Conservation (phyloP, 257 asterid species). For the Nicotiana tabacum region DNA sequence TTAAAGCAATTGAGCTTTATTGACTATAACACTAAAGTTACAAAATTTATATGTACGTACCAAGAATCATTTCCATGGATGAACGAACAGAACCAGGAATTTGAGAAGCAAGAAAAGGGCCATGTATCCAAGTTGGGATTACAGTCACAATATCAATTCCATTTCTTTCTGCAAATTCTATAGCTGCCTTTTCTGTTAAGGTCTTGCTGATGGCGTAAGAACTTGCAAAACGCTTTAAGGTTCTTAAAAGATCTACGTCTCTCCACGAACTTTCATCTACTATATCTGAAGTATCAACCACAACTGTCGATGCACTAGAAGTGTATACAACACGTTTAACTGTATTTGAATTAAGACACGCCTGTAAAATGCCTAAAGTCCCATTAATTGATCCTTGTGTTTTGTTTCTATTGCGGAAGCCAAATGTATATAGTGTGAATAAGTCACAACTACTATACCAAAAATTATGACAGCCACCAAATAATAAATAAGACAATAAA, state of each 20-base stretch:
- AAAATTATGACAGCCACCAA: too few species aligned
- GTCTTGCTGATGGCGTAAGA: slow-evolving; percentile 49
- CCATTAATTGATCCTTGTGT: slow-evolving; percentile 19
- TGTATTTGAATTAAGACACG: slow-evolving; percentile 38
- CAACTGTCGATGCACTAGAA: slow-evolving; percentile 34
- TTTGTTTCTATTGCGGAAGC: background rate
- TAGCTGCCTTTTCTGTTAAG: slow-evolving; percentile 38
- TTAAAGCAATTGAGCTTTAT: too few species aligned
- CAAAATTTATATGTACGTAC: too few species aligned
- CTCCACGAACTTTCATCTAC: slow-evolving; percentile 37
- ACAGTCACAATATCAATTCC: slow-evolving; percentile 48
- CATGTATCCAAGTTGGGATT: slow-evolving; percentile 43
- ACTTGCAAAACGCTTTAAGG: background rate
- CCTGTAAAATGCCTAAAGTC: slow-evolving; percentile 33
- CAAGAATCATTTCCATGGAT: background rate
- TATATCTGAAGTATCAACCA: background rate
- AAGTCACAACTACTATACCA: too few species aligned
- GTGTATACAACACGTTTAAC: slow-evolving; percentile 49
- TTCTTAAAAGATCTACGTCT: slow-evolving; percentile 7
- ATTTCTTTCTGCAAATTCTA: slow-evolving; percentile 38
- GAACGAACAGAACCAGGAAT: slow-evolving; percentile 21
- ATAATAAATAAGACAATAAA: too few species aligned
- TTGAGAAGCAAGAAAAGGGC: slow-evolving; percentile 47
- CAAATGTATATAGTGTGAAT: too few species aligned
- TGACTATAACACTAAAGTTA: too few species aligned